These are phyloP conservation scores for Colletotrichum falcatum DNA, from an alignment of 2,329 filamentous ascomycete genomes.

Conservation along the genomic window DNA sequence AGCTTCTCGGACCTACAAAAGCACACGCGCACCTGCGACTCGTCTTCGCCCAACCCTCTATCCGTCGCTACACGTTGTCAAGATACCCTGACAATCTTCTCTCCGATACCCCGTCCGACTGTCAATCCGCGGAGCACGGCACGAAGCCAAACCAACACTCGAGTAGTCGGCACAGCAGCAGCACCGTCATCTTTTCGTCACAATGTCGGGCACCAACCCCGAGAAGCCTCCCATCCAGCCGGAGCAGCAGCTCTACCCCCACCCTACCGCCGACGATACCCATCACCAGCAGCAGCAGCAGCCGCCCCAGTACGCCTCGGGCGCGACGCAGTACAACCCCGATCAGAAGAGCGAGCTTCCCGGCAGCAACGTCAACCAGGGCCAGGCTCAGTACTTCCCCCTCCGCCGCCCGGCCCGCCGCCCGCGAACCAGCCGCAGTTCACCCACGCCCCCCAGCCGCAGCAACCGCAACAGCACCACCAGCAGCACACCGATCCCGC, in stretches of 20 bases:
- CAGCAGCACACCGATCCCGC: constrained; percentile 33
- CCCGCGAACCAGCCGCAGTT: constrained; percentile 35
- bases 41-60: too few species aligned
- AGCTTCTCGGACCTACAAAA: constrained; percentile 30
- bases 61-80: not conserved
- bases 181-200: not conserved
- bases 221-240: constrained; percentile 41
- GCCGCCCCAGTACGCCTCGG: constrained; percentile 17
- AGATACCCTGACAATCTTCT: constrained; percentile 3
- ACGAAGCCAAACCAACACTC: too few species aligned
- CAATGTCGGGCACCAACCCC: constrained; percentile 36
- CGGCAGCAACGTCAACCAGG: constrained; percentile 2
- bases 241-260: constrained; percentile 40
- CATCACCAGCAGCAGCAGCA: constrained; percentile 18
- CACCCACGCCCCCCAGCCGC: constrained; percentile 28
- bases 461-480: constrained; percentile 19
- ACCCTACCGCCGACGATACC: constrained; percentile 22
- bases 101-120: too few species aligned
- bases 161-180: too few species aligned
- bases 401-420: constrained; percentile 37
- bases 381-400: constrained; percentile 37
- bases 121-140: too few species aligned
- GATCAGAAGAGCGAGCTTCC: constrained; percentile 31
- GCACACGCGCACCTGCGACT: not conserved
- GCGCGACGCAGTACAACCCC: constrained; percentile 23